Conservation (phyloP, 2,329 filamentous ascomycete species). For the Dendryphion nanum region DNA sequence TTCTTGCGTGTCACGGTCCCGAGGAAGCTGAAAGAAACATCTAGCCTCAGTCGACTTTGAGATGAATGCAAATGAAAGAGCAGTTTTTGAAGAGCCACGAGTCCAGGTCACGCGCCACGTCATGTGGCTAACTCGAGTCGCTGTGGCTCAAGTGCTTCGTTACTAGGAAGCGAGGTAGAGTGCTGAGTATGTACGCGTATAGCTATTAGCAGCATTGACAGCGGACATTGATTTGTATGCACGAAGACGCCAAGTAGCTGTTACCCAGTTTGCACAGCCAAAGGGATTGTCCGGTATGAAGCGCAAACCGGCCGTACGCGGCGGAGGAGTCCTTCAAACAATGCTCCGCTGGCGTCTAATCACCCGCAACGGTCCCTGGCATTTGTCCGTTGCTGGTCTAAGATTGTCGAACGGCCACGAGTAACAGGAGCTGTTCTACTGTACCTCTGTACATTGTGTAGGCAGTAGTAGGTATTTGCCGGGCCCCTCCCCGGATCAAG, state of each 20-base stretch:
- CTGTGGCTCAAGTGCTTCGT: conserved; percentile 16
- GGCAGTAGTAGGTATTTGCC: conserved; percentile 3
- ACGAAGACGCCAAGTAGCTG: background rate
- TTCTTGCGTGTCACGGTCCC: conserved; percentile 16
- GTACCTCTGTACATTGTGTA: background rate
- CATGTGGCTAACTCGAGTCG: conserved; percentile 10
- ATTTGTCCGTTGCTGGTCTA: background rate
- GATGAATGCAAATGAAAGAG: background rate
- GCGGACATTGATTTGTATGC: background rate
- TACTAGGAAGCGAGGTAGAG: background rate
- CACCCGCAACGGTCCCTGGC: background rate
- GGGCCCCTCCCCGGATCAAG: too few species aligned
- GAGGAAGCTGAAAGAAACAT: conserved; percentile 6
- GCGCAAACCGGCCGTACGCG: background rate
- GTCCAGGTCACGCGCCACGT: conserved; percentile 10
- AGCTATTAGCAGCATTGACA: background rate
- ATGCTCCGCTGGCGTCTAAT: background rate
- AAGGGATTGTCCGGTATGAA: too few species aligned
- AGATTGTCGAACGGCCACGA: background rate
- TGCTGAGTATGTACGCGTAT: too few species aligned
- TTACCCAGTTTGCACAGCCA: background rate
- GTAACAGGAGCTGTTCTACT: conserved; percentile 4
- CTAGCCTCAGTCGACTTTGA: background rate
- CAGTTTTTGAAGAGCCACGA: background rate
- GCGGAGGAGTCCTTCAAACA: background rate